Conservation (phyloP, 1,284 basidiomycete genomes). For the Ustilago shanxiensis region DNA sequence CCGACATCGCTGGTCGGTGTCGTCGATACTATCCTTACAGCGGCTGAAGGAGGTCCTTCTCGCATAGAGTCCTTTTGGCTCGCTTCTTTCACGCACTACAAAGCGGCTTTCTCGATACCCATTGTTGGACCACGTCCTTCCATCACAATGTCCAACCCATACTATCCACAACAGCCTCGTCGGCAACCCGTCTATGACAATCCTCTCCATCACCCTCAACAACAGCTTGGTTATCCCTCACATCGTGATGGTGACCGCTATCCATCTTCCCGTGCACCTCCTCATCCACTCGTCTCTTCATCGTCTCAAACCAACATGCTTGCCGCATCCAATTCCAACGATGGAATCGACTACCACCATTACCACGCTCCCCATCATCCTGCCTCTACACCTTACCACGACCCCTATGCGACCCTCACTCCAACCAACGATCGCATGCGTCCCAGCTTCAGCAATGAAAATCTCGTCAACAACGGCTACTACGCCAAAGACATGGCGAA, state of each 20-base stretch:
- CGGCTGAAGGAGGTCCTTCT: background rate
- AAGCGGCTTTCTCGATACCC: background rate
- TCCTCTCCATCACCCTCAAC: slow-evolving; percentile 22
- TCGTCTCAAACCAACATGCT: slow-evolving; percentile 27
- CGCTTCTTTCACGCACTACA: background rate
- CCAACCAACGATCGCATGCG: slow-evolving; percentile 9
- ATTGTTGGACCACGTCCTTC: background rate
- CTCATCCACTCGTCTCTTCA: background rate
- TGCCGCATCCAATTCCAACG: background rate
- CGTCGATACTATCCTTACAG: background rate
- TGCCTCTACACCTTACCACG: slow-evolving; percentile 25
- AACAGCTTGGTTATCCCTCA: background rate
- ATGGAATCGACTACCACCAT: slow-evolving; percentile 36
- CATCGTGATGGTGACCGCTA: slow-evolving; percentile 9
- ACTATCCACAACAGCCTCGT: slow-evolving; percentile 33
- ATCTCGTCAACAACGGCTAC: slow-evolving; percentile 11
- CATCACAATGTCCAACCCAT: slow-evolving; percentile 40
- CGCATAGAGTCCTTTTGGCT: background rate
- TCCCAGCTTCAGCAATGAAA: slow-evolving; percentile 16
- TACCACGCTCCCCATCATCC: slow-evolving; percentile 17
- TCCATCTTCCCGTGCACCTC: background rate
- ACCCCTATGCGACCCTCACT: slow-evolving; percentile 30
- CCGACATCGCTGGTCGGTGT: background rate
- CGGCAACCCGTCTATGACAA: slow-evolving; percentile 29
- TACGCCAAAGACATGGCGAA: slow-evolving; percentile 17